These are phyloP conservation scores for Fraxinus baroniana DNA, from an alignment of 305 asterid species.

Conservation along the genomic window DNA sequence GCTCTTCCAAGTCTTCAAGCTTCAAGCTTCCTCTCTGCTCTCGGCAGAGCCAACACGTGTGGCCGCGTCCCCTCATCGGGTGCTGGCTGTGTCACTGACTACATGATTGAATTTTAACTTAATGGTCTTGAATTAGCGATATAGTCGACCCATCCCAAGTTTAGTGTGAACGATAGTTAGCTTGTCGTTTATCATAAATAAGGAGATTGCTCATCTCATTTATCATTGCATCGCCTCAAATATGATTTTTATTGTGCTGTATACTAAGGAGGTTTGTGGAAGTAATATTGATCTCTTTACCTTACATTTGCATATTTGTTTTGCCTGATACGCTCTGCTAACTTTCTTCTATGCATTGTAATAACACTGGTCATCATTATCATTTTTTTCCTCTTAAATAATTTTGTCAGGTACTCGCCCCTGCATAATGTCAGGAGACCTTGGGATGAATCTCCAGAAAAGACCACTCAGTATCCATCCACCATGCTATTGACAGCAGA, in stretches of 20 bases:
- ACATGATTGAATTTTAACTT: not conserved
- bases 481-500: conserved; percentile 83
- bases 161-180: not conserved
- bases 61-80: not conserved
- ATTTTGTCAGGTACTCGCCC: conserved; percentile 63
- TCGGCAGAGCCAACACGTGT: not conserved
- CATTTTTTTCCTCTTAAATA: not conserved
- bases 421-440: conserved; percentile 77
- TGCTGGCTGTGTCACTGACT: not conserved
- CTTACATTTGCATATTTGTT: not conserved
- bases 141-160: not conserved
- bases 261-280: not conserved
- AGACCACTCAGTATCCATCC: conserved; percentile 60
- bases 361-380: not conserved
- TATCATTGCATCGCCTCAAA: not conserved
- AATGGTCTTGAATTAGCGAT: not conserved
- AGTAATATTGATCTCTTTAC: conserved; percentile 3
- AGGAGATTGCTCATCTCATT: not conserved
- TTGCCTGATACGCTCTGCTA: not conserved
- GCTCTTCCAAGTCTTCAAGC: not conserved
- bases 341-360: not conserved
- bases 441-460: conserved; percentile 44
- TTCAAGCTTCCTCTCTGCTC: no score
- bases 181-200: not conserved
- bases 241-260: not conserved